Percentiles rank a stretch among this genome's conserved stretches.
Conservation (phyloP, 1,284 basidiomycete species). For the Tilletiopsis washingtonensis region DNA sequence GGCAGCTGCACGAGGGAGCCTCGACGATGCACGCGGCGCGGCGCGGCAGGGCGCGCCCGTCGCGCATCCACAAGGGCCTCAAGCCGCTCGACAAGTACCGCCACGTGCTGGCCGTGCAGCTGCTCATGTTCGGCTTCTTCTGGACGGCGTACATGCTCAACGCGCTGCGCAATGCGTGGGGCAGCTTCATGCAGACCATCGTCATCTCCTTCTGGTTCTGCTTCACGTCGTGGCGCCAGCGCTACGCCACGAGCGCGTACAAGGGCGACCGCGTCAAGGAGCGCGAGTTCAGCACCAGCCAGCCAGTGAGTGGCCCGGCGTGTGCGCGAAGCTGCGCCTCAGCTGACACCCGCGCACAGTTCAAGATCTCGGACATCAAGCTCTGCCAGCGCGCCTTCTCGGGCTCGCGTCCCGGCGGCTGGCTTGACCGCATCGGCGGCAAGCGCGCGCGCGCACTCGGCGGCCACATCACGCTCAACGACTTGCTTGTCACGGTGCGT, state of each 20-base stretch:
- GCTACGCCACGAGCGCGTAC: conserved; percentile 24
- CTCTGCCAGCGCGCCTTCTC: conserved; percentile 41
- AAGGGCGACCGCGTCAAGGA: conserved; percentile 20
- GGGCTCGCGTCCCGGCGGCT: conserved; percentile 27
- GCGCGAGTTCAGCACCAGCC: conserved; percentile 26
- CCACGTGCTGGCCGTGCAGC: conserved; percentile 17
- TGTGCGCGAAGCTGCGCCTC: too few relatives aligned
- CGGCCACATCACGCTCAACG: conserved; percentile 43
- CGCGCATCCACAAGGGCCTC: conserved; percentile 34
- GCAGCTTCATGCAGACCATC: conserved; percentile 18
- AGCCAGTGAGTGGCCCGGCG: too few relatives aligned
- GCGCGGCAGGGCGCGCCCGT: conserved; percentile 30
- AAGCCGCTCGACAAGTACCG: conserved; percentile 28
- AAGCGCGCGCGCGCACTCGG: conserved; percentile 10
- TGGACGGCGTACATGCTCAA: conserved; percentile 22
- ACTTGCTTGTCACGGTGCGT: conserved; percentile 29
- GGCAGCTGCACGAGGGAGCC: conserved; percentile 28
- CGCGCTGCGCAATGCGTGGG: conserved; percentile 15
- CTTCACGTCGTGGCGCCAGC: conserved; percentile 29
- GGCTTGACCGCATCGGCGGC: conserved; percentile 18
- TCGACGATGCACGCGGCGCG: conserved; percentile 24
- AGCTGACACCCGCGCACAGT: too few relatives aligned
- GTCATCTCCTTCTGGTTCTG: conserved; percentile 23
- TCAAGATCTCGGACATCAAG: conserved; percentile 37
- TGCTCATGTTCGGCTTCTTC: conserved; percentile 29